Conservation (phyloP, 2,329 filamentous ascomycete genomes). For the Endoconidiophora laricicola region DNA sequence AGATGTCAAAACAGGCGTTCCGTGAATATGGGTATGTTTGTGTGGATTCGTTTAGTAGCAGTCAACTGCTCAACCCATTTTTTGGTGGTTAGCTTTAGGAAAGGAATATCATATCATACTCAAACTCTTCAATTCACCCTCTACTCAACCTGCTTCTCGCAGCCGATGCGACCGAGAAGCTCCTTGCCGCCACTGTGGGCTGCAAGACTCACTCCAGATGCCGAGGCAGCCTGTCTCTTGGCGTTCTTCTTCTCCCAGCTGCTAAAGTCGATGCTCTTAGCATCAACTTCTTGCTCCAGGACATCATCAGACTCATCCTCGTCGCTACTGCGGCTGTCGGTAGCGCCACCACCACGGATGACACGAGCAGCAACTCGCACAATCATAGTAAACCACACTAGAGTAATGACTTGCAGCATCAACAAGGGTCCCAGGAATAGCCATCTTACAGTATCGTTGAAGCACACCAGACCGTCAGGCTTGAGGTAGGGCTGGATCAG, state of each 20-base stretch:
- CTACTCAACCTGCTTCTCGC: conserved; percentile 45
- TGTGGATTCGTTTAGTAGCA: too few species aligned
- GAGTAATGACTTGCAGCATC: conserved; percentile 60
- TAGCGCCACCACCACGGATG: conserved; percentile 56
- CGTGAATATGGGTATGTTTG: too few species aligned
- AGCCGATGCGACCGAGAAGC: conserved; percentile 64
- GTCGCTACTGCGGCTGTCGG: conserved; percentile 77
- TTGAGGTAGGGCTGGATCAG: conserved; percentile 59
- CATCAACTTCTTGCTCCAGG: conserved; percentile 59
- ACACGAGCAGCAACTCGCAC: conserved; percentile 67
- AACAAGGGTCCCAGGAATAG: conserved; percentile 63
- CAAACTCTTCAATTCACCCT: background rate
- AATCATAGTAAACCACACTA: conserved; percentile 86
- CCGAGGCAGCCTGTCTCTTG: conserved; percentile 34
- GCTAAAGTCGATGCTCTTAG: conserved; percentile 52
- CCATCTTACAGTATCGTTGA: conserved; percentile 56
- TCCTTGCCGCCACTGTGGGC: conserved; percentile 66
- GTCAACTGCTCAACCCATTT: too few species aligned
- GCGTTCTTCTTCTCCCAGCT: conserved; percentile 42
- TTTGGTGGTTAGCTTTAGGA: too few species aligned
- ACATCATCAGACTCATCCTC: conserved; percentile 55
- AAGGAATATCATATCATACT: background rate
- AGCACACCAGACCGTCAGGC: conserved; percentile 61
- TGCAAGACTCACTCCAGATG: conserved; percentile 47
- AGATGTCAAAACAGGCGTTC: too few species aligned